Percentiles rank a stretch among this genome's conserved stretches.
Evolutionary conservation across 495 filamentous ascomycete genomes (phyloP).

Genomic region (Lasiosphaeris hirsuta): DNA sequence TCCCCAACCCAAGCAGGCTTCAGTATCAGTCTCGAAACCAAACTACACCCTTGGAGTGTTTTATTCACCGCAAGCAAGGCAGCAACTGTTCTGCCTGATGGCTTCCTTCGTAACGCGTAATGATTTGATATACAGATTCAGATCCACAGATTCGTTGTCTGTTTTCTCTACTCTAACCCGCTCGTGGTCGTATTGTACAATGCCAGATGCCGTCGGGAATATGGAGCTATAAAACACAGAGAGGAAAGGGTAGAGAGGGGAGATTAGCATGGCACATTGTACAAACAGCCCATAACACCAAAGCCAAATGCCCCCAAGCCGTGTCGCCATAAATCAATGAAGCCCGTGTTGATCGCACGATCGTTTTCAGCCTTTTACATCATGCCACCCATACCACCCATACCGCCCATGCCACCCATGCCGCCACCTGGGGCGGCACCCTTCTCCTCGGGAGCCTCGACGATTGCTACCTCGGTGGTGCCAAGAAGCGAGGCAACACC

Average conservation of each 20-base stretch:
- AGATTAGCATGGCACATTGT: constrained; percentile 32
- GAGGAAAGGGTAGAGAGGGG: constrained; percentile 32
- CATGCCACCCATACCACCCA: constrained; percentile 47
- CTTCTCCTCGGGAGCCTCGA: constrained; percentile 95
- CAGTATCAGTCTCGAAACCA: neutral
- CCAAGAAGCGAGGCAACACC: constrained; percentile 96
- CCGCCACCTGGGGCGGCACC: constrained; percentile 33
- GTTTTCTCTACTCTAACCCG: constrained; percentile 29
- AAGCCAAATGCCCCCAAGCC: constrained; percentile 30
- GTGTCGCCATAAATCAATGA: constrained; percentile 32
- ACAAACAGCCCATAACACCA: constrained; percentile 31
- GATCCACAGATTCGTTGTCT: constrained; percentile 8
- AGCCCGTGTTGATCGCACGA: constrained; percentile 13
- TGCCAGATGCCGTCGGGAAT: constrained; percentile 18
- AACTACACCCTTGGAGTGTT: neutral
- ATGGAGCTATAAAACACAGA: constrained; percentile 25
- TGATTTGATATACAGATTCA: neutral
- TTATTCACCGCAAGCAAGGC: neutral
- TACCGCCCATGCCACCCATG: constrained; percentile 59
- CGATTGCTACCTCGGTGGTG: constrained; percentile 96
- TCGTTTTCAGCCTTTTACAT: constrained; percentile 16
- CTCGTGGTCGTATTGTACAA: constrained; percentile 31
- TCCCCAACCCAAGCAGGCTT: too few relatives aligned
- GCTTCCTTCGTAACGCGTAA: neutral
- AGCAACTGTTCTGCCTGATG: constrained; percentile 12